These are phyloP conservation scores for Aspergillus kassunensis DNA, from an alignment of 495 filamentous ascomycete species.

Conservation along the genomic window DNA sequence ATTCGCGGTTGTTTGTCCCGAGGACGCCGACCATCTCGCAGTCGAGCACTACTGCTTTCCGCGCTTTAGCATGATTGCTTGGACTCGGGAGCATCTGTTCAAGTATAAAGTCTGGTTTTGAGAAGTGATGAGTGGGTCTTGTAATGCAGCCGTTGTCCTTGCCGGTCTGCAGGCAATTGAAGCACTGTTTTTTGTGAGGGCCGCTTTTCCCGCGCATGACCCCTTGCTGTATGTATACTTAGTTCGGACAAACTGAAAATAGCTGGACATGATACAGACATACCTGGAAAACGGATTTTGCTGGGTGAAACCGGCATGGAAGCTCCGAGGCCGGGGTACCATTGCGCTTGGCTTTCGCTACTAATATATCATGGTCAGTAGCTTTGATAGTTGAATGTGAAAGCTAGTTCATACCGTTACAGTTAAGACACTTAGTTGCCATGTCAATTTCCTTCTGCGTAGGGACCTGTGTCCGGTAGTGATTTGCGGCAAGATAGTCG, in stretches of 20 bases:
- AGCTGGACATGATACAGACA: background rate
- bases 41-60: slow-evolving; percentile 19
- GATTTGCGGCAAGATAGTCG: background rate
- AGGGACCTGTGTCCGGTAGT: background rate
- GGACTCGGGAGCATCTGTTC: background rate
- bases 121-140: background rate
- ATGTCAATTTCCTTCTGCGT: background rate
- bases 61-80: background rate
- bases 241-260: background rate
- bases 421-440: background rate
- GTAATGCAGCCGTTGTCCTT: background rate
- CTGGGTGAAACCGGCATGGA: background rate
- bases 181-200: background rate
- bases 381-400: no score
- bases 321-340: background rate
- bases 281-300: background rate
- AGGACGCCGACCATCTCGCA: slow-evolving; percentile 26
- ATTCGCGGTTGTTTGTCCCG: background rate
- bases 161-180: background rate
- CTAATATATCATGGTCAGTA: background rate
- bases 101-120: background rate
- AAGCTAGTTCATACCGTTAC: background rate
- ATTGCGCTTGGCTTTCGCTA: background rate
- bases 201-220: no score
- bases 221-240: background rate